These are phyloP conservation scores for Symbiotaphrina buchneri DNA, from an alignment of 495 filamentous ascomycete species.

Conservation along the genomic window DNA sequence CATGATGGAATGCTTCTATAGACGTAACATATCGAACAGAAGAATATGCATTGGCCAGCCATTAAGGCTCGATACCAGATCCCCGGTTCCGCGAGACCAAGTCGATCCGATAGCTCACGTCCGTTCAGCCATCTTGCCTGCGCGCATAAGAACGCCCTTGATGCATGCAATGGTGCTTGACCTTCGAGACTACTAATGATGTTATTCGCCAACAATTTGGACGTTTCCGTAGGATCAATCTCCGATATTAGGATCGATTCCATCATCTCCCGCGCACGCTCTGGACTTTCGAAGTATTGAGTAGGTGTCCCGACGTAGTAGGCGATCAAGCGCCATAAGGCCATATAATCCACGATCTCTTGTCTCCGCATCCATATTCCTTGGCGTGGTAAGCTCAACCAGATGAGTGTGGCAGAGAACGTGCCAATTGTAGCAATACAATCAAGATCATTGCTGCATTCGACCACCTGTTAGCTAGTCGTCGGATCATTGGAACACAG, in stretches of 20 bases:
- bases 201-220: conserved; percentile 43
- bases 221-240: conserved; percentile 35
- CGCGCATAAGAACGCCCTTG: conserved; percentile 38
- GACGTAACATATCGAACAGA: conserved; percentile 27
- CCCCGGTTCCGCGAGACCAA: conserved; percentile 20
- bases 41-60: conserved; percentile 44
- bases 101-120: conserved; percentile 21
- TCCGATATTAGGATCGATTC: conserved; percentile 40
- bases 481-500: too few relatives aligned
- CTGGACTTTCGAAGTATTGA: conserved; percentile 26
- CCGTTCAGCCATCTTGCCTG: conserved; percentile 50
- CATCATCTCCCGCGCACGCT: conserved; percentile 33
- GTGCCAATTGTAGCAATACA: conserved; percentile 43
- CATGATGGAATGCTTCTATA: conserved; percentile 30
- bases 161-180: conserved; percentile 38
- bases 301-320: conserved; percentile 49
- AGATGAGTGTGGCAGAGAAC: conserved; percentile 45
- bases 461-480: too few relatives aligned
- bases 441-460: conserved; percentile 58
- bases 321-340: conserved; percentile 53
- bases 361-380: conserved; percentile 39
- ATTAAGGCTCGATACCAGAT: conserved; percentile 36
- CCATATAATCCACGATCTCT: conserved; percentile 47
- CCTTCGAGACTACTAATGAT: conserved; percentile 41
- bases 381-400: conserved; percentile 45